Percentiles rank a stretch among this genome's conserved stretches.
Evolutionary conservation across 2,329 filamentous ascomycete species (phyloP).

Genomic region (Samsoniella hepiali): DNA sequence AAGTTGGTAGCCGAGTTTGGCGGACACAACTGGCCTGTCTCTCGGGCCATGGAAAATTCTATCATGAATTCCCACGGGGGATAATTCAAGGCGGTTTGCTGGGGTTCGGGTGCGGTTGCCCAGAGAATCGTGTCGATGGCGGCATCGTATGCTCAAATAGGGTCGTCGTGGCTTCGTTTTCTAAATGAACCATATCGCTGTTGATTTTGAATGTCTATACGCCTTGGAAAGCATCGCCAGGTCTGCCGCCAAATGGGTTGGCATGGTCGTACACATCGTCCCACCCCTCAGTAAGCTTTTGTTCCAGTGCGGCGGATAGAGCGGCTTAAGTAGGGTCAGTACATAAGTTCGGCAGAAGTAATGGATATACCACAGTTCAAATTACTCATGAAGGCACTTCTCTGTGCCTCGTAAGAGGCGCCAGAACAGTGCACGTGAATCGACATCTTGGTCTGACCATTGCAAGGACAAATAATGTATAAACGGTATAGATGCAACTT

Average conservation of each 20-base stretch:
- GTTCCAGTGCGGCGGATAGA: neutral
- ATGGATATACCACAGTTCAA: no score
- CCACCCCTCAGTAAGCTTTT: slow-evolving; percentile 19
- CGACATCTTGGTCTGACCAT: no score
- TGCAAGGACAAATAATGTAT: no score
- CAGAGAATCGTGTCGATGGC: slow-evolving; percentile 24
- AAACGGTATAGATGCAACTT: no score
- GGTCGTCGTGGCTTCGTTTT: neutral
- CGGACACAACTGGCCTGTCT: neutral
- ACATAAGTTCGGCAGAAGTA: no score
- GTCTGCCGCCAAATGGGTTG: slow-evolving; percentile 25
- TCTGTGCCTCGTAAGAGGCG: no score
- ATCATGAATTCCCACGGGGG: neutral
- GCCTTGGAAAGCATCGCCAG: slow-evolving; percentile 21
- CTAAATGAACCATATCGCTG: slow-evolving; percentile 14
- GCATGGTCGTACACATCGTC: slow-evolving; percentile 23
- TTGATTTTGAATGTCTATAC: slow-evolving; percentile 24
- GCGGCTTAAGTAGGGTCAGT: neutral
- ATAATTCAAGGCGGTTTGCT: neutral
- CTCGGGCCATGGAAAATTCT: neutral
- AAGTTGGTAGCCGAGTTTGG: neutral
- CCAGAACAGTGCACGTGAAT: no score
- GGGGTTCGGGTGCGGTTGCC: neutral
- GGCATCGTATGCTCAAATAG: slow-evolving; percentile 8
- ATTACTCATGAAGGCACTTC: no score